Evolutionary conservation across 345 rosid species (phyloP).

Genomic region (Ceriops zippeliana): DNA sequence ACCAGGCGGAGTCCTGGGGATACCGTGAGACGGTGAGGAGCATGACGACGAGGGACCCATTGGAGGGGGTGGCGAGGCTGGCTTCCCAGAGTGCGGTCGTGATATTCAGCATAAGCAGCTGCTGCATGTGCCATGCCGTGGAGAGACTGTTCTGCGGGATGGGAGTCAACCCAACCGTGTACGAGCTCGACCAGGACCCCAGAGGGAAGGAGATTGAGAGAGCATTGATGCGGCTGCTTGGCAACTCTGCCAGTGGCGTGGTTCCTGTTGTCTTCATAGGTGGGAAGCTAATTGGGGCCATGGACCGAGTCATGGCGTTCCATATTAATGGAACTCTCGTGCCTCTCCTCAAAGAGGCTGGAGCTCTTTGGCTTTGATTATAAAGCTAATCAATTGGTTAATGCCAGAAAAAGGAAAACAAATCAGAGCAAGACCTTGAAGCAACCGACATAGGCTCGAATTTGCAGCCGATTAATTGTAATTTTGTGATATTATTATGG

Average conservation of each 20-base stretch:
- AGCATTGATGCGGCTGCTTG: conserved; percentile 40
- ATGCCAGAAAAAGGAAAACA: too few relatives aligned
- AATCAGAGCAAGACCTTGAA: too few relatives aligned
- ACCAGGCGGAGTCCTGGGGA: conserved; percentile 18
- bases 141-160: conserved; percentile 63
- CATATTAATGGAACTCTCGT: conserved; percentile 62
- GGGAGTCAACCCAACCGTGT: conserved; percentile 64
- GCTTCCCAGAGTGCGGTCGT: conserved; percentile 65
- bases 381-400: too few relatives aligned
- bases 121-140: conserved; percentile 77
- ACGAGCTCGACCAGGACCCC: conserved; percentile 59
- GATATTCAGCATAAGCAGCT: conserved; percentile 56
- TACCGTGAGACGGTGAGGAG: conserved; percentile 19
- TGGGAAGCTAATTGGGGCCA: conserved; percentile 56
- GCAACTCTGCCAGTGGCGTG: conserved; percentile 14
- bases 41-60: conserved; percentile 32
- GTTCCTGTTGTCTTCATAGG: conserved; percentile 63
- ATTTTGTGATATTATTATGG: too few relatives aligned
- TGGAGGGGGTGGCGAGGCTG: conserved; percentile 46
- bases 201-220: conserved; percentile 53
- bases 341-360: conserved; percentile 74
- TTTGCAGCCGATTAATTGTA: too few relatives aligned
- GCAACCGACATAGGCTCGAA: too few relatives aligned
- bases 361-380: conserved; percentile 65
- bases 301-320: conserved; percentile 63